Percentiles rank a stretch among this genome's conserved stretches.
Conservation (phyloP, 2,329 filamentous ascomycete genomes). For the Nemania diffusa region DNA sequence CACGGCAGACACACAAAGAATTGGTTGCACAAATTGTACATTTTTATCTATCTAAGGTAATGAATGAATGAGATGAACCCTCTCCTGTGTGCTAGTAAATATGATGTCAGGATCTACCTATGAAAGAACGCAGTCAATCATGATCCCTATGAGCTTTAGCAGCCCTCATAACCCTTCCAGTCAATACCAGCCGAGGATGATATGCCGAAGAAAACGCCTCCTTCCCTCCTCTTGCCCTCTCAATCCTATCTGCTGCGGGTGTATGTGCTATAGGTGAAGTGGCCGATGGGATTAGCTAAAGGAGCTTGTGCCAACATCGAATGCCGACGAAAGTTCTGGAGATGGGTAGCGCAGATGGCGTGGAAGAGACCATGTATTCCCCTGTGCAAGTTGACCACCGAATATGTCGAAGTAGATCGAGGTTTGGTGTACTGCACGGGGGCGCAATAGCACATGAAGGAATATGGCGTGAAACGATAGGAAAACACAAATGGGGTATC, state of each 20-base stretch:
- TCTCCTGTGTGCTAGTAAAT: neutral
- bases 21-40: neutral
- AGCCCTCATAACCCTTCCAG: neutral
- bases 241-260: neutral
- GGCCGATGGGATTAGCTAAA: neutral
- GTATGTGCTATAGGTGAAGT: neutral
- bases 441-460: neutral
- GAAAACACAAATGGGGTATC: neutral
- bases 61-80: neutral
- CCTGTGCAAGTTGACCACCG: neutral
- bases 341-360: neutral
- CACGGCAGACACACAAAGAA: neutral
- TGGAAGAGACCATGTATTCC: neutral
- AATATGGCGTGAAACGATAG: neutral
- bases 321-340: neutral
- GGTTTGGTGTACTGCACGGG: neutral
- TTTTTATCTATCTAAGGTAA: neutral
- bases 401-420: constrained; percentile 7
- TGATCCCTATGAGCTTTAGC: too few relatives aligned
- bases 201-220: neutral
- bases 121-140: neutral
- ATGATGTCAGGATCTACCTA: neutral
- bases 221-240: neutral
- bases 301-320: neutral
- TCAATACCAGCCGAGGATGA: neutral